A percentile compares a stretch with the other conserved stretches of the same genome.
Evolutionary conservation across 2,329 filamentous ascomycete genomes (phyloP).

Genomic region (Orbilia brochopaga): DNA sequence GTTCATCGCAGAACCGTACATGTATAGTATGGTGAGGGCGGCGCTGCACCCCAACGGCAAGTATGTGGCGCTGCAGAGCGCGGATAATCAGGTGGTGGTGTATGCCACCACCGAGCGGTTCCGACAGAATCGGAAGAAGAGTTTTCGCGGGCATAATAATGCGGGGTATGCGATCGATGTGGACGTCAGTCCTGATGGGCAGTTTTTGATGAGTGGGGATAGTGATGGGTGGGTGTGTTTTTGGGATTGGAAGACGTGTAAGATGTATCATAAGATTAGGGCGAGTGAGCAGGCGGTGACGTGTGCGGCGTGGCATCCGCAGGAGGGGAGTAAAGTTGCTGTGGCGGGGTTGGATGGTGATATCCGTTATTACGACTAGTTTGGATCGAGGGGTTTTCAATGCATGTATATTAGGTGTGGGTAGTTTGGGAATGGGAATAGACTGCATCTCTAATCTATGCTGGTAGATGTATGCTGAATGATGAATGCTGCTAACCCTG

Average conservation of each 20-base stretch:
- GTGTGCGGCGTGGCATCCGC: conserved; percentile 94
- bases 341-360: conserved; percentile 78
- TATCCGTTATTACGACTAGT: conserved; percentile 45
- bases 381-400: not conserved
- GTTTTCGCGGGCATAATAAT: conserved; percentile 93
- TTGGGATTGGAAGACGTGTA: conserved; percentile 99
- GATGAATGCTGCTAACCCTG: no score
- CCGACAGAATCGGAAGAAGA: conserved; percentile 96
- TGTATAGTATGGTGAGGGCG: conserved; percentile 92
- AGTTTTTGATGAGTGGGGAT: conserved; percentile 87
- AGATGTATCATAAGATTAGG: conserved; percentile 96
- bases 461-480: no score
- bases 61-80: conserved; percentile 90
- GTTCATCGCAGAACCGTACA: conserved; percentile 95
- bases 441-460: no score
- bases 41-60: conserved; percentile 86
- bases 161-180: conserved; percentile 92
- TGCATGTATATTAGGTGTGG: not conserved
- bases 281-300: conserved; percentile 82
- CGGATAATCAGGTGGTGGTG: conserved; percentile 95
- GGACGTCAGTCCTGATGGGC: conserved; percentile 85
- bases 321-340: conserved; percentile 91
- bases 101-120: conserved; percentile 96
- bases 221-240: conserved; percentile 89
- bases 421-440: no score